Conservation (phyloP, 345 rosid genomes). For the Xanthoceras sorbifolium region DNA sequence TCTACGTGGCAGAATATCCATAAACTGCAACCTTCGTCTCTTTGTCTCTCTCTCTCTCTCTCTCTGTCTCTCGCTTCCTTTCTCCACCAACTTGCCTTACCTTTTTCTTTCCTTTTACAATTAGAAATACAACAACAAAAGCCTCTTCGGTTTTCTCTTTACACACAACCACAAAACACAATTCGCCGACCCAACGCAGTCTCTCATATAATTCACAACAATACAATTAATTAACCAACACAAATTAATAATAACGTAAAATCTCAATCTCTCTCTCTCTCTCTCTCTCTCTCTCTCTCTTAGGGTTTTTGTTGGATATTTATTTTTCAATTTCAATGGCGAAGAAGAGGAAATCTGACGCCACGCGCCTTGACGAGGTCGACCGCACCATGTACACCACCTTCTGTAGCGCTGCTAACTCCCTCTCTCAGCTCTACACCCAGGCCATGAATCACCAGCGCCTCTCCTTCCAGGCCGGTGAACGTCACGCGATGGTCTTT, state of each 20-base stretch:
- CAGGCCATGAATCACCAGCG: constrained; percentile 81
- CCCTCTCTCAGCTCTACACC: constrained; percentile 87
- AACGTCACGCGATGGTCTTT: constrained; percentile 68
- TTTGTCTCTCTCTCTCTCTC: not conserved
- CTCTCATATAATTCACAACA: not conserved
- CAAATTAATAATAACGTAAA: not conserved
- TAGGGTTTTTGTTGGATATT: constrained; percentile 18
- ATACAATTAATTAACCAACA: not conserved
- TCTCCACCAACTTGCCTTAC: not conserved
- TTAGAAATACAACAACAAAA: not conserved
- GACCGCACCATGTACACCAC: constrained; percentile 87
- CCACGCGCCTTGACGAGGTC: constrained; percentile 85
- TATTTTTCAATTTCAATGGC: constrained; percentile 40
- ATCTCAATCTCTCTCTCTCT: not conserved
- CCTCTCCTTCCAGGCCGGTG: constrained; percentile 78
- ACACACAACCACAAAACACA: not conserved
- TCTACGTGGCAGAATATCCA: constrained; percentile 19
- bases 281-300: not conserved
- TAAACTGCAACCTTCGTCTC: not conserved
- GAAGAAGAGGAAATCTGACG: constrained; percentile 88
- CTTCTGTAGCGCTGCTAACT: constrained; percentile 92
- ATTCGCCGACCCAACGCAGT: not conserved
- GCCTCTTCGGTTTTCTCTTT: not conserved
- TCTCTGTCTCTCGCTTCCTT: not conserved
- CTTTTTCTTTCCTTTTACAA: not conserved